phyloP scores from a whole-genome alignment of 2,329 filamentous ascomycete genomes.

The Thelonectria olida region DNA sequence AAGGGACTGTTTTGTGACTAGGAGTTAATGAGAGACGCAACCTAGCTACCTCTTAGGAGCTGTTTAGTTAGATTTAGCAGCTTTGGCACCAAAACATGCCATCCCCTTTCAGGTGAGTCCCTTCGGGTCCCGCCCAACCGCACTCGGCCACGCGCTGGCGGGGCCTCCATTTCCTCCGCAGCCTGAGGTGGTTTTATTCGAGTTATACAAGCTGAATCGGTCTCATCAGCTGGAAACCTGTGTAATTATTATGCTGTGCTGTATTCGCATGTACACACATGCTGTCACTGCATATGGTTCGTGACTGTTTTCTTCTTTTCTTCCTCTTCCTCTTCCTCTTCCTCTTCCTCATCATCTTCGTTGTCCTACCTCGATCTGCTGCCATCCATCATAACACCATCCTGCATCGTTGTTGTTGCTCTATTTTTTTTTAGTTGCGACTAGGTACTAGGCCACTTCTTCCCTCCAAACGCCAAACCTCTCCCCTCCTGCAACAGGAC shows the following conservation, averaged over 20 bases:
- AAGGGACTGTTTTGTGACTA: too few relatives aligned
- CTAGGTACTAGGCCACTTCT: too few relatives aligned
- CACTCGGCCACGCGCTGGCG: constrained; percentile 31
- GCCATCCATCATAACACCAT: background rate
- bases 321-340: background rate
- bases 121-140: constrained; percentile 26
- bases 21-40: too few relatives aligned
- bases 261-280: background rate
- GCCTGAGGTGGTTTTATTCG: background rate
- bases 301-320: background rate
- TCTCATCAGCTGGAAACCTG: too few relatives aligned
- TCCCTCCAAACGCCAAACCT: too few relatives aligned
- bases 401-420: too few relatives aligned
- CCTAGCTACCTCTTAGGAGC: too few relatives aligned
- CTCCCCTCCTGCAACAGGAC: background rate
- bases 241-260: too few relatives aligned
- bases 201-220: too few relatives aligned
- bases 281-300: background rate
- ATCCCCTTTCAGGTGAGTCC: background rate
- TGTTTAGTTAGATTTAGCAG: too few relatives aligned
- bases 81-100: too few relatives aligned
- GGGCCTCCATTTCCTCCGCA: background rate
- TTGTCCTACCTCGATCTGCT: background rate
- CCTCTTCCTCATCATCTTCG: background rate
- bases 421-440: too few relatives aligned